phyloP scores from a whole-genome alignment of 805 yeast genomes.

The Candida hungchunana region DNA sequence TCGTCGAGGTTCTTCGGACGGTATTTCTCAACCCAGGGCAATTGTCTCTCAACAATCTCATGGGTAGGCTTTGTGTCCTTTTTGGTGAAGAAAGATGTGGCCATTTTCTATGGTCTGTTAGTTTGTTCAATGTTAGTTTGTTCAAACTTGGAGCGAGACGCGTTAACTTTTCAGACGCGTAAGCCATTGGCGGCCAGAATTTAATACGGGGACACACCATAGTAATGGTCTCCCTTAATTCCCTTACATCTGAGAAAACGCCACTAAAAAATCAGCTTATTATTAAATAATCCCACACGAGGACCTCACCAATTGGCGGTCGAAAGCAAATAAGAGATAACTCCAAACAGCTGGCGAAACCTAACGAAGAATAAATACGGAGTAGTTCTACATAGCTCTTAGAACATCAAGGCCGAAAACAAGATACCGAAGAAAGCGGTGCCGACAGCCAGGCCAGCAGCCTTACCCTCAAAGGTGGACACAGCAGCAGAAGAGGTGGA shows the following conservation, averaged over 20 bases:
- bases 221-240: no score
- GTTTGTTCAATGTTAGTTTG: neutral
- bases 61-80: slow-evolving; percentile 24
- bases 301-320: no score
- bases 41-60: slow-evolving; percentile 27
- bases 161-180: neutral
- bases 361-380: no score
- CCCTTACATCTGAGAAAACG: no score
- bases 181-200: no score
- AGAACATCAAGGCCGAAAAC: slow-evolving; percentile 3
- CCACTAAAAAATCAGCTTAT: no score
- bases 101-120: slow-evolving; percentile 5
- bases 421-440: slow-evolving; percentile 2
- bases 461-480: slow-evolving; percentile 9
- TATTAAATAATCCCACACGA: no score
- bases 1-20: slow-evolving; percentile 87
- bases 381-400: no score
- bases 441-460: slow-evolving; percentile 1
- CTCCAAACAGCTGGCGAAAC: no score
- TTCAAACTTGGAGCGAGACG: neutral
- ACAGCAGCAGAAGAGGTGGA: slow-evolving; percentile 2
- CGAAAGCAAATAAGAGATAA: no score
- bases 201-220: no score
- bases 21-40: slow-evolving; percentile 93
- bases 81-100: slow-evolving; percentile 20